Evolutionary conservation across 352 stramenopile species (phyloP).

Genomic region (Plasmopara halstedii): DNA sequence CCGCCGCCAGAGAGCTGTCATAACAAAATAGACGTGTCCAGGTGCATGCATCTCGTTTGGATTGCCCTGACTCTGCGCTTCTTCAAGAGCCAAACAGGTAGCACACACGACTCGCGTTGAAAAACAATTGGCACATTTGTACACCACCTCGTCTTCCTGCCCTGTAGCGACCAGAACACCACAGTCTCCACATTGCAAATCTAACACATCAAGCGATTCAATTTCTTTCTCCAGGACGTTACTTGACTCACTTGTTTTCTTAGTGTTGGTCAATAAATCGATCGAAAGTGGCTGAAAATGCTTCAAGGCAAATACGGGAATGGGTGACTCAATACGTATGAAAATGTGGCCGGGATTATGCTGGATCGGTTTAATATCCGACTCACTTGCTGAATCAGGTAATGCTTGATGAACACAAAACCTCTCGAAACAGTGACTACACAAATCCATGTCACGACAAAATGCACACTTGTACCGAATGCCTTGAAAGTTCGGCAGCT

Average conservation of each 20-base stretch:
- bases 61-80: constrained; percentile 29
- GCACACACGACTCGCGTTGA: constrained; percentile 40
- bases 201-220: constrained; percentile 2
- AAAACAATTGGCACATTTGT: constrained; percentile 58
- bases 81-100: constrained; percentile 40
- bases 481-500: constrained; percentile 42
- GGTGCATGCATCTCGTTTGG: constrained; percentile 46
- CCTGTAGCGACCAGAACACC: constrained; percentile 14
- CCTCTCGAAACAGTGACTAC: constrained; percentile 44
- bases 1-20: constrained; percentile 37
- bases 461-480: constrained; percentile 68
- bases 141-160: constrained; percentile 31
- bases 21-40: constrained; percentile 60
- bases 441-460: constrained; percentile 69
- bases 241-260: neutral
- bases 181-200: constrained; percentile 25
- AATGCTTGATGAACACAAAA: constrained; percentile 27
- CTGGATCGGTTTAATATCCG: constrained; percentile 17
- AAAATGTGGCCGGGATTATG: constrained; percentile 59
- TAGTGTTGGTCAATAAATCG: constrained; percentile 15
- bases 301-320: constrained; percentile 54
- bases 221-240: neutral
- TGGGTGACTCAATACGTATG: constrained; percentile 45
- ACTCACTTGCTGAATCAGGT: constrained; percentile 9
- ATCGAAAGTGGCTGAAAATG: constrained; percentile 38